A percentile compares a stretch with the other conserved stretches of the same genome.
Conservation (phyloP, 331 rosid species). For the Acacia concinna region DNA sequence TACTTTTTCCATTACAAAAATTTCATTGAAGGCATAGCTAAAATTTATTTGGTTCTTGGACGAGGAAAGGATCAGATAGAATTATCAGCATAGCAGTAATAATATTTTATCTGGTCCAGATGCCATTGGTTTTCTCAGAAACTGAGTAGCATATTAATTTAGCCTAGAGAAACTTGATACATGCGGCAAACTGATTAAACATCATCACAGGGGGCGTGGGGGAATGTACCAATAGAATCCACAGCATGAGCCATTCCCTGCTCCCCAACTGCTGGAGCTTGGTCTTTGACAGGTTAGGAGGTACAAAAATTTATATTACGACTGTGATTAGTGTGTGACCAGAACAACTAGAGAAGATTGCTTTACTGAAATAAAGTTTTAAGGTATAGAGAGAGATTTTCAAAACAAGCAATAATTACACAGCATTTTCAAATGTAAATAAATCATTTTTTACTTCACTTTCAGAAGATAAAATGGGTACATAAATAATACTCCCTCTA, state of each 20-base stretch:
- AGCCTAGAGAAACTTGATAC: not conserved
- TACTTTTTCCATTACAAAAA: not conserved
- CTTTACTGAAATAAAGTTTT: slow-evolving; percentile 4
- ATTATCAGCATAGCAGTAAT: not conserved
- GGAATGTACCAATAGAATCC: slow-evolving; percentile 35
- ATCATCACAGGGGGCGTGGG: not conserved
- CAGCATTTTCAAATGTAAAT: slow-evolving; percentile 11
- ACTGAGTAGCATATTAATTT: slow-evolving; percentile 1
- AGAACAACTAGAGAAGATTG: slow-evolving; percentile 32
- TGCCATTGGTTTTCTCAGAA: slow-evolving; percentile 2
- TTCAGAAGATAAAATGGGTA: slow-evolving; percentile 15
- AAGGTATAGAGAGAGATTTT: slow-evolving; percentile 22
- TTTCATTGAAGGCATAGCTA: slow-evolving; percentile 5
- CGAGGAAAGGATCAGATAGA: slow-evolving; percentile 23
- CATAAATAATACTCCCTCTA: slow-evolving; percentile 6
- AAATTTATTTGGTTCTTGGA: slow-evolving; percentile 1
- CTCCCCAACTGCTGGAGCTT: slow-evolving; percentile 48
- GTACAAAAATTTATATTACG: slow-evolving; percentile 32
- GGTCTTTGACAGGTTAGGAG: slow-evolving; percentile 63
- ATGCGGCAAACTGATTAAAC: slow-evolving; percentile 1
- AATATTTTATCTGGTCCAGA: not conserved
- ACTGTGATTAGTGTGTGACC: slow-evolving; percentile 24
- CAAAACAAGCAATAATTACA: not conserved
- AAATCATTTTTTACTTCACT: not conserved
- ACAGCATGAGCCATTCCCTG: slow-evolving; percentile 54